Conservation (phyloP, 169 alveolate species). For the Plasmodium vivax region DNA sequence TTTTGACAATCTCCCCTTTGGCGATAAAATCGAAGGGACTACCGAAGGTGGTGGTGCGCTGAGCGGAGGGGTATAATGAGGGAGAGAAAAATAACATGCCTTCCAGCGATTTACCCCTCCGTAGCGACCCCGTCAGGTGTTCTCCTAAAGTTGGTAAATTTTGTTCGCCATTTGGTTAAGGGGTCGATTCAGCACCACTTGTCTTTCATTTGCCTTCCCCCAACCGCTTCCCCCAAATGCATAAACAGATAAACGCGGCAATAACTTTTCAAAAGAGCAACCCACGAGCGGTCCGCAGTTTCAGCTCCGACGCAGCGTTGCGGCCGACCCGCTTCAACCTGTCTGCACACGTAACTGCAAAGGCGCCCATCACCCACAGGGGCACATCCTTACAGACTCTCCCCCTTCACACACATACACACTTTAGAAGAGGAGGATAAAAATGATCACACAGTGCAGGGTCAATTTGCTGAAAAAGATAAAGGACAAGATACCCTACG, state of each 20-base stretch:
- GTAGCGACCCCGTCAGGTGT: background rate
- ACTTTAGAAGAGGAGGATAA: background rate
- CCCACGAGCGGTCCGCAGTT: too few relatives aligned
- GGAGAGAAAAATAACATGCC: background rate
- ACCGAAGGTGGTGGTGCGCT: background rate
- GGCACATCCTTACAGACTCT: background rate
- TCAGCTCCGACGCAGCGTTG: background rate
- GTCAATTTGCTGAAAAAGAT: slow-evolving; percentile 27
- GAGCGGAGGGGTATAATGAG: background rate
- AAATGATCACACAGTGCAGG: slow-evolving; percentile 24
- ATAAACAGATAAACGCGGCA: background rate
- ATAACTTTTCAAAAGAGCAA: too few relatives aligned
- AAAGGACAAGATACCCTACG: slow-evolving; percentile 64
- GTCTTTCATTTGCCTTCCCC: background rate
- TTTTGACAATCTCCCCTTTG: background rate
- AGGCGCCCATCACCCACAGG: background rate
- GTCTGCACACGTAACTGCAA: background rate
- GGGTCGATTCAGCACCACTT: background rate
- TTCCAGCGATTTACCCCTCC: background rate
- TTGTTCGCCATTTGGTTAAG: background rate
- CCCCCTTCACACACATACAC: background rate
- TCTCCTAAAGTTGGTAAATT: background rate
- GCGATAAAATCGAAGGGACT: background rate
- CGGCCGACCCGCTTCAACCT: background rate
- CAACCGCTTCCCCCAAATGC: background rate